These are phyloP conservation scores for Ettlia oleoabundans DNA, from an alignment of 139 green algal species.

Conservation along the genomic window DNA sequence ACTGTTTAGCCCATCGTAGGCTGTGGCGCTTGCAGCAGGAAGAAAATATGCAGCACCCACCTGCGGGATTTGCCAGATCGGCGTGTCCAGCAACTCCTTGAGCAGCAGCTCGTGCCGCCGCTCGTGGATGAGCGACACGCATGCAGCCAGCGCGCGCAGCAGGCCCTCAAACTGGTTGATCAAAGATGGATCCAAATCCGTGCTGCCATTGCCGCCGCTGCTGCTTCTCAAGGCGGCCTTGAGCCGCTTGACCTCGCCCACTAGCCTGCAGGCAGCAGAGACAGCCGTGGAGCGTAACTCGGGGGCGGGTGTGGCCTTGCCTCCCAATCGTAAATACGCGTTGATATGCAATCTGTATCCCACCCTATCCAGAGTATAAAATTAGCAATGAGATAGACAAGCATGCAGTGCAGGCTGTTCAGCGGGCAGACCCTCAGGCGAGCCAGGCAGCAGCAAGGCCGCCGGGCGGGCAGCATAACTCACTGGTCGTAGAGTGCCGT, in stretches of 20 bases:
- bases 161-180: slow-evolving; percentile 47
- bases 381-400: neutral
- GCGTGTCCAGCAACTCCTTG: slow-evolving; percentile 60
- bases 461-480: neutral
- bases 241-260: slow-evolving; percentile 39
- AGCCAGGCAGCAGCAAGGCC: neutral
- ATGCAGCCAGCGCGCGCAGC: slow-evolving; percentile 26
- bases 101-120: slow-evolving; percentile 51
- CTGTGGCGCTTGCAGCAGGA: too few relatives aligned
- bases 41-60: too few relatives aligned
- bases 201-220: neutral
- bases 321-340: too few relatives aligned
- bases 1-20: too few relatives aligned
- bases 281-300: too few relatives aligned
- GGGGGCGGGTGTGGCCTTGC: too few relatives aligned
- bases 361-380: too few relatives aligned
- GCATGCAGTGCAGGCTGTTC: too few relatives aligned
- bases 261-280: slow-evolving; percentile 38
- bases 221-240: slow-evolving; percentile 5
- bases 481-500: slow-evolving; percentile 51
- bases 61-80: slow-evolving; percentile 58
- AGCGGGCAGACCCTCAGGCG: neutral
- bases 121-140: slow-evolving; percentile 52
- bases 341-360: too few relatives aligned
- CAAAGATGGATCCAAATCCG: neutral